Evolutionary conservation across 2,329 filamentous ascomycete species (phyloP).

Genomic region (Neurospora sp.): DNA sequence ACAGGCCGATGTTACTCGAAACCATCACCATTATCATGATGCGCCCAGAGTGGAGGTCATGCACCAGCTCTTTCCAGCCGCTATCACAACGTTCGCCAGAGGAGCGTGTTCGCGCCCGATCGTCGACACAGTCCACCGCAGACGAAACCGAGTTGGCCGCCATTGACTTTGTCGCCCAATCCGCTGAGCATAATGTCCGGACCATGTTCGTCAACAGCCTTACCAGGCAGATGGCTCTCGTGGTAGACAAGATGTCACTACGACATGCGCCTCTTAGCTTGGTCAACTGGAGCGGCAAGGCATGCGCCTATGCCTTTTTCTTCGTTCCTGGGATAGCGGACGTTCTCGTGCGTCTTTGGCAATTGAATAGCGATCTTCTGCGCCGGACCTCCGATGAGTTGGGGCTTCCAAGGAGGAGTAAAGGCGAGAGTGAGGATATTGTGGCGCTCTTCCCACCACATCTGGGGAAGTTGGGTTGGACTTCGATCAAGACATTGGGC

Average conservation of each 20-base stretch:
- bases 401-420: conserved; percentile 47
- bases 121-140: conserved; percentile 44
- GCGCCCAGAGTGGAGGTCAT: conserved; percentile 75
- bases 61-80: conserved; percentile 58
- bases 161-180: conserved; percentile 43
- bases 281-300: conserved; percentile 82
- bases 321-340: conserved; percentile 83
- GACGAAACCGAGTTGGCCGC: conserved; percentile 54
- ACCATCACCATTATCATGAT: conserved; percentile 76
- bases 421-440: conserved; percentile 53
- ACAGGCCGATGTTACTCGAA: conserved; percentile 72
- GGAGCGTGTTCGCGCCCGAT: conserved; percentile 35
- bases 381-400: conserved; percentile 64
- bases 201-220: conserved; percentile 81
- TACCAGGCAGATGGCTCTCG: conserved; percentile 71
- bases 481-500: conserved; percentile 37
- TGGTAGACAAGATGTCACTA: conserved; percentile 81
- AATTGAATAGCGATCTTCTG: conserved; percentile 56
- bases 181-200: conserved; percentile 78
- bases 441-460: conserved; percentile 59
- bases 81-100: conserved; percentile 44
- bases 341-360: conserved; percentile 74
- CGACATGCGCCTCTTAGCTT: conserved; percentile 56
- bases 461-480: conserved; percentile 49
- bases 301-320: conserved; percentile 86